Evolutionary conservation across 768 basidiomycete genomes (phyloP), one percentile per base, ranked within the genome.

Genomic region (Termitomyces eurrhizus): DNA sequence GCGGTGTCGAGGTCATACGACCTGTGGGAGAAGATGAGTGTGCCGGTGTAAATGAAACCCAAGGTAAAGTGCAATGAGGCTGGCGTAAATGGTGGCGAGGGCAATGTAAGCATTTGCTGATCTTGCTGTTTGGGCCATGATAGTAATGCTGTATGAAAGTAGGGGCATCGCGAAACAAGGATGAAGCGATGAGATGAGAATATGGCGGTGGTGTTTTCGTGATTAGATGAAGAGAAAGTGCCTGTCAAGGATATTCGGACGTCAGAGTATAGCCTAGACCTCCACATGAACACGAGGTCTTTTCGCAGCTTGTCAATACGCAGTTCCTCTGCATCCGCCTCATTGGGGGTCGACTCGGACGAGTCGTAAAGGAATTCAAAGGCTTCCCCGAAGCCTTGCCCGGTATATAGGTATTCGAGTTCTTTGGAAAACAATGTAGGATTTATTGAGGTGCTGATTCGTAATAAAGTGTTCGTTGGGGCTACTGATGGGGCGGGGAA

Each of bases 221-320:
- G 85, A 58, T 82, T 81, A 1, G 80, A 70, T 1, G 86, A 83
- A 1, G 83, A 86, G 66, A 86, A 88, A 59, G 81, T 85, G 52
- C 88, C 88, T 0, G 85, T 83, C 62, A 95, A 83, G 0, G 88
- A 82, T 57, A 98, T 87, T 56, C 89, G 85, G 26, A 96, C 85
- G 72, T 98, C 96, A 2, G 93, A 92, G 71, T 95, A 98, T 18
- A 98, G 85, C 52, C 94, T 86, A 13, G 90, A 92, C 36, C 96
- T 78, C 96, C 95, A 98, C 93, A 95, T 96, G 78, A 89, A 97
- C 26, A 95, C 91, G 33, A 97, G 80, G 69, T 98, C 96, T 73
- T 93, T 93, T 62, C 93, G 85, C 11, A 97, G 83, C 74, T 94
- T 92, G 72, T 93, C 92, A 44, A 92, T 75, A 14, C 92, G 77